Base-by-base conservation (phyloP, 768 basidiomycete species). In the Jaapia argillacea region DNA sequence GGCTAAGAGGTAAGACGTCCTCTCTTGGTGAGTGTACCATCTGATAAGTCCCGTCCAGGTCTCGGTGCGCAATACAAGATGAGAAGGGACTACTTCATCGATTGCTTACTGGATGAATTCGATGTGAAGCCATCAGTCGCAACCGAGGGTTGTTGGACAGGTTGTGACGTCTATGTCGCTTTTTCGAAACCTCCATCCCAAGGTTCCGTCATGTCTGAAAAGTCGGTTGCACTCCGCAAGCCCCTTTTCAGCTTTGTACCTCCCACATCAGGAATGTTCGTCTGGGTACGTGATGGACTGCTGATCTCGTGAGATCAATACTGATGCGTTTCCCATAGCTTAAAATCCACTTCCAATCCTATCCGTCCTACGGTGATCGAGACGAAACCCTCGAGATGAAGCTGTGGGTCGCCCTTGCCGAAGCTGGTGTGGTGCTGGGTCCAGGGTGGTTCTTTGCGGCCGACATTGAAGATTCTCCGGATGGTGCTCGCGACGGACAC, bases 201-300 rank as follows among this genome's bases (percentile, higher is more conserved):
- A 21, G n/a, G 45, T 39, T 47, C 36, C 6, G 44, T 42, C 36
- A 58, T 56, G 53, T 53, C 59, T 44, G 72, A 77, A 59, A 77
- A 75, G 62, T 50, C 18, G 50, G 57, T 18, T 40, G 40, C 42
- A 45, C 38, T 36, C 38, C 46, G 46, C 41, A 58, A 51, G 6
- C 55, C 68, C 20, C 54, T 81, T 46, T 72, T 88, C 49, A 78
- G 75, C 38, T 81, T 88, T 55, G 72, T 85, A 2, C 81, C 85
- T 10, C 86, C 87, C 0, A 72, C 73, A 1, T 71, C 81, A n/a
- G 88, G 88, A 5, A 92, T 90, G 88, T 90, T 87, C 60, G 49
- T 81, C 24, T 84, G 80, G 80, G 78, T 78, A 54, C 42, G 69
- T 57, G 22, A 28, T 42, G 43, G 33, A 48, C 41, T 20, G 13